These are phyloP conservation scores for Termitomyces sp. DNA, from an alignment of 768 basidiomycete species.

Conservation along the genomic window DNA sequence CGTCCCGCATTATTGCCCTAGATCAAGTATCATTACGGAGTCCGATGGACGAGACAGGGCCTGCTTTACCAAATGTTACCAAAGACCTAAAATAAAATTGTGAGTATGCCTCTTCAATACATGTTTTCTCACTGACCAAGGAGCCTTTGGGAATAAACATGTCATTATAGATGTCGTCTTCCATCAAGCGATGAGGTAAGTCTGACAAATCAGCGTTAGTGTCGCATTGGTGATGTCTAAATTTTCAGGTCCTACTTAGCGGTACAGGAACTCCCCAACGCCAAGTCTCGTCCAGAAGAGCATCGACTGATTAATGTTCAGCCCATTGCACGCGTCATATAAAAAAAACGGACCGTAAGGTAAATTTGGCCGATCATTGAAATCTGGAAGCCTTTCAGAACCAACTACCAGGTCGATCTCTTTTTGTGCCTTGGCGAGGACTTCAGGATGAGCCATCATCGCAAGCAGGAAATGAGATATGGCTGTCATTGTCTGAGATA, in stretches of 20 bases:
- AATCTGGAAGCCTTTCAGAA: slow-evolving; percentile 48
- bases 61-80: slow-evolving; percentile 52
- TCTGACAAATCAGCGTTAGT: slow-evolving; percentile 25
- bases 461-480: slow-evolving; percentile 60
- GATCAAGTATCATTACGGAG: neutral
- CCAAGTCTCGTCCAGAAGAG: slow-evolving; percentile 47
- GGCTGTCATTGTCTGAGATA: slow-evolving; percentile 44
- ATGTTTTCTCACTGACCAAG: slow-evolving; percentile 28
- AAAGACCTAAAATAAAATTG: slow-evolving; percentile 29
- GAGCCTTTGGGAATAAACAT: slow-evolving; percentile 60
- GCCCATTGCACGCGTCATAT: neutral
- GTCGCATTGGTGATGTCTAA: neutral
- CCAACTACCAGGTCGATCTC: slow-evolving; percentile 64
- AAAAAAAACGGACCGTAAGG: slow-evolving; percentile 40
- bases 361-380: slow-evolving; percentile 47
- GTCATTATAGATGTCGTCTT: slow-evolving; percentile 58
- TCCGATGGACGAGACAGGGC: neutral
- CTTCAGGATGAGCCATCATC: slow-evolving; percentile 57
- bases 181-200: slow-evolving; percentile 59
- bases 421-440: slow-evolving; percentile 49
- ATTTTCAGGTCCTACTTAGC: slow-evolving; percentile 33
- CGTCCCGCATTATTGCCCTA: slow-evolving; percentile 47
- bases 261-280: slow-evolving; percentile 58
- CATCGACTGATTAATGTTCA: slow-evolving; percentile 31
- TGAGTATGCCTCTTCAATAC: slow-evolving; percentile 3